A percentile compares a stretch with the other conserved stretches of the same genome.
Evolutionary conservation across 495 filamentous ascomycete species (phyloP).

Genomic region (Rhypophila decipiens): DNA sequence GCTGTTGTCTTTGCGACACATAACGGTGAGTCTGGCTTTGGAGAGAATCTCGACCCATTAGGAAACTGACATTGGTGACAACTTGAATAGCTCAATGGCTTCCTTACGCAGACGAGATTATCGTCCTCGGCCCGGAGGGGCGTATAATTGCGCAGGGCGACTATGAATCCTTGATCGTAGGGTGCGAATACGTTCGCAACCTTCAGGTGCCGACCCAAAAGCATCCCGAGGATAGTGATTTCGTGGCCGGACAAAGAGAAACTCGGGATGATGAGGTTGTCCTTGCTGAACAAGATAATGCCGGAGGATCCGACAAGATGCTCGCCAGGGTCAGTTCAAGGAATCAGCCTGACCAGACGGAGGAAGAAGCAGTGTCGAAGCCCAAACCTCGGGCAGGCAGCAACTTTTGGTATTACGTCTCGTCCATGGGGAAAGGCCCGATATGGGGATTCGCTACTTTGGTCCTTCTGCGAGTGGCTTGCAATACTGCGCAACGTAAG

Average conservation of each 20-base stretch:
- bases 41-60: too few relatives aligned
- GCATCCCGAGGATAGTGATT: too few relatives aligned
- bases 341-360: too few relatives aligned
- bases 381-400: neutral
- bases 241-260: too few relatives aligned
- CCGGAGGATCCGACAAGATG: too few relatives aligned
- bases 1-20: conserved; percentile 47
- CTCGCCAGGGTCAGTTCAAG: too few relatives aligned
- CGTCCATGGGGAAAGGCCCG: neutral
- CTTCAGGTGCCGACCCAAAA: too few relatives aligned
- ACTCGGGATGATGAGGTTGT: too few relatives aligned
- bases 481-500: neutral
- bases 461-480: neutral
- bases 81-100: neutral
- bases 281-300: too few relatives aligned
- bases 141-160: neutral
- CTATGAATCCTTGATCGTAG: neutral
- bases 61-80: too few relatives aligned
- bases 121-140: neutral
- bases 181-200: neutral
- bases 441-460: neutral
- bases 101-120: neutral
- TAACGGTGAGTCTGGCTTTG: conserved; percentile 12
- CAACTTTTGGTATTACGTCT: neutral
- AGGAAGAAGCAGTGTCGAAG: neutral